These are phyloP conservation scores for Macrocystidia cucumis DNA, from an alignment of 1,284 basidiomycete species.

Conservation along the genomic window DNA sequence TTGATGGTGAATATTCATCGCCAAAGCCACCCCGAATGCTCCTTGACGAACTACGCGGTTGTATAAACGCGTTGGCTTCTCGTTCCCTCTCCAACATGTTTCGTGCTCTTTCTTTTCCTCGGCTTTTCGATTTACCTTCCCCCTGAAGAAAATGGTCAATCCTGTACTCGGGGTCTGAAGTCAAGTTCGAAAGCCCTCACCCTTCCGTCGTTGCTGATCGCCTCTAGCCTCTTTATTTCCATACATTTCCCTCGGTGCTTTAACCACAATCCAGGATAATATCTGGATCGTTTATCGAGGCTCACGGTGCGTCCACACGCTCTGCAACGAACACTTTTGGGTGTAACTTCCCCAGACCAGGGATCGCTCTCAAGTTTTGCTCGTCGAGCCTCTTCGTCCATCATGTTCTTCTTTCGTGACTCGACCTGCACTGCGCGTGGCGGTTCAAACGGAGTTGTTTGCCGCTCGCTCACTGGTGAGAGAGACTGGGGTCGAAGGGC, in stretches of 20 bases:
- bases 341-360: constrained; percentile 12
- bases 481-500: neutral
- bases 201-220: neutral
- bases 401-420: constrained; percentile 8
- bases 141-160: neutral
- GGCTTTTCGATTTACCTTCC: neutral
- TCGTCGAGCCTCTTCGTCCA: constrained; percentile 10
- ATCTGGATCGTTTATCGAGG: constrained; percentile 16
- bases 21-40: too few relatives aligned
- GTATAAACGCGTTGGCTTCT: too few relatives aligned
- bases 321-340: constrained; percentile 13
- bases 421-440: neutral
- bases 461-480: neutral
- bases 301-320: constrained; percentile 13
- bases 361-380: constrained; percentile 10
- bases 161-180: neutral
- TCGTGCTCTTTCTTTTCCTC: neutral
- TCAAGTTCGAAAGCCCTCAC: neutral
- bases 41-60: too few relatives aligned
- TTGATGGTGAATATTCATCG: too few relatives aligned
- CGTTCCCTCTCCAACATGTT: neutral
- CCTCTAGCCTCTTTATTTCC: constrained; percentile 2
- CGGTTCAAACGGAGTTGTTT: neutral
- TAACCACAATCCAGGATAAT: constrained; percentile 19
- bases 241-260: constrained; percentile 17